These are phyloP conservation scores for Aspergillus biplanus DNA, from an alignment of 495 filamentous ascomycete species.

Conservation along the genomic window DNA sequence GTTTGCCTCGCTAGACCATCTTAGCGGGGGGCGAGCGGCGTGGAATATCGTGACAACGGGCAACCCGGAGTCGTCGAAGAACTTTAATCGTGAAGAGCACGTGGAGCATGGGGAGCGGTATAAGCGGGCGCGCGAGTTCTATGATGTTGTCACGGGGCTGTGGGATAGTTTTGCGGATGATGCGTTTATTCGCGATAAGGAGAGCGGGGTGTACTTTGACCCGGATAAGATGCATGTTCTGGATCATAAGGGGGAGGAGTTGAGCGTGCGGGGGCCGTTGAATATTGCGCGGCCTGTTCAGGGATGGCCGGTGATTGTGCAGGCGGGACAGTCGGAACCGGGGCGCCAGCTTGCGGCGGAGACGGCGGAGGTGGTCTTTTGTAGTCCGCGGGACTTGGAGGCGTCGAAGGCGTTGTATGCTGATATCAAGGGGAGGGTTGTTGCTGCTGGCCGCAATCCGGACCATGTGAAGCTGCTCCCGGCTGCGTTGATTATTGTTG, in stretches of 20 bases:
- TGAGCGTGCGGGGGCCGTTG: constrained; percentile 50
- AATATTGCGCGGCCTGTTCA: constrained; percentile 59
- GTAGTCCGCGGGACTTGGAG: constrained; percentile 43
- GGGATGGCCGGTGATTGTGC: constrained; percentile 60
- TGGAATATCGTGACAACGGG: constrained; percentile 48
- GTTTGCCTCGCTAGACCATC: constrained; percentile 64
- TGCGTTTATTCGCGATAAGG: constrained; percentile 52
- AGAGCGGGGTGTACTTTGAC: constrained; percentile 52
- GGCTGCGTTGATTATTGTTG: constrained; percentile 52
- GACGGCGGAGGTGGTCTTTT: constrained; percentile 59
- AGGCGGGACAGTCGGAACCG: constrained; percentile 58
- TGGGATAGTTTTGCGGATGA: constrained; percentile 62
- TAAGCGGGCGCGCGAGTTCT: constrained; percentile 45
- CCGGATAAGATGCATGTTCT: constrained; percentile 53
- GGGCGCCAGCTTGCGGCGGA: constrained; percentile 57
- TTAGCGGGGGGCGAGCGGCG: constrained; percentile 57
- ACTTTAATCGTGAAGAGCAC: constrained; percentile 42
- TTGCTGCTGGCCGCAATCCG: constrained; percentile 43
- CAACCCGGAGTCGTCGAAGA: constrained; percentile 42
- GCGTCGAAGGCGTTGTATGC: constrained; percentile 54
- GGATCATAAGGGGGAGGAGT: constrained; percentile 53
- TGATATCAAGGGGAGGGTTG: constrained; percentile 53
- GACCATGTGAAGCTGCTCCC: constrained; percentile 57
- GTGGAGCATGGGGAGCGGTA: constrained; percentile 41
- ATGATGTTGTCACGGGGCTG: constrained; percentile 41